Conservation (phyloP, 2,329 filamentous ascomycete genomes). For the Aspergillus sp. region DNA sequence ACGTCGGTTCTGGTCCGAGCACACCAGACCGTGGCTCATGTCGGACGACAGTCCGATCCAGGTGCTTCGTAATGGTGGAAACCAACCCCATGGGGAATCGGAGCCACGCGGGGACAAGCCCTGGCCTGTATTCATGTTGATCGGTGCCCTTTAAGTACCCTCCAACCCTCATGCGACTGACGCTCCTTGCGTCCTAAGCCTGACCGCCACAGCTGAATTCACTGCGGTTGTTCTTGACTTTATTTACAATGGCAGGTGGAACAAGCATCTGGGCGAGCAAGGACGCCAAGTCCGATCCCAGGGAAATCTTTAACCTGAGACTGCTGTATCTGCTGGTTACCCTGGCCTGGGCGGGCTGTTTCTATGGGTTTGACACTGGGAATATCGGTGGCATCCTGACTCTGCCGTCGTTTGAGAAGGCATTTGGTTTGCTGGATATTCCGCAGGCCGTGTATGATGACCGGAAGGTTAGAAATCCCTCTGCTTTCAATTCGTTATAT, state of each 20-base stretch:
- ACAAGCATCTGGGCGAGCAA: slow-evolving; percentile 4
- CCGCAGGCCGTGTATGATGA: not conserved
- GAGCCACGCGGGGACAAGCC: not conserved
- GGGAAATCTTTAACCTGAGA: slow-evolving; percentile 4
- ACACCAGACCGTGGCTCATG: not conserved
- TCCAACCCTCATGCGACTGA: too few species aligned
- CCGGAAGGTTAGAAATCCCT: not conserved
- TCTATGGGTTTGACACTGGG: slow-evolving; percentile 42
- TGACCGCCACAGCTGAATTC: too few species aligned
- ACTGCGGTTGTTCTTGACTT: too few species aligned
- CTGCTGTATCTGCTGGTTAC: slow-evolving; percentile 1
- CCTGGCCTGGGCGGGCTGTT: slow-evolving; percentile 33
- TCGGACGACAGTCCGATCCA: slow-evolving; percentile 6
- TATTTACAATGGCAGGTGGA: slow-evolving; percentile 1
- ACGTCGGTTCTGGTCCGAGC: not conserved
- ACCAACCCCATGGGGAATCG: slow-evolving; percentile 1
- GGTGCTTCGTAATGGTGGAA: not conserved
- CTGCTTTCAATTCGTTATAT: not conserved
- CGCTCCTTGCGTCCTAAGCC: too few species aligned
- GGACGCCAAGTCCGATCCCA: slow-evolving; percentile 3
- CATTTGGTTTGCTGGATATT: not conserved
- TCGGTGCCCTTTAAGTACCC: too few species aligned
- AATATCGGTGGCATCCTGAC: slow-evolving; percentile 42
- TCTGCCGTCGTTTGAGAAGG: slow-evolving; percentile 31
- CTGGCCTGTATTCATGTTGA: too few species aligned